Evolutionary conservation across 768 basidiomycete genomes (phyloP).

Genomic region (Chalciporus piperatus): DNA sequence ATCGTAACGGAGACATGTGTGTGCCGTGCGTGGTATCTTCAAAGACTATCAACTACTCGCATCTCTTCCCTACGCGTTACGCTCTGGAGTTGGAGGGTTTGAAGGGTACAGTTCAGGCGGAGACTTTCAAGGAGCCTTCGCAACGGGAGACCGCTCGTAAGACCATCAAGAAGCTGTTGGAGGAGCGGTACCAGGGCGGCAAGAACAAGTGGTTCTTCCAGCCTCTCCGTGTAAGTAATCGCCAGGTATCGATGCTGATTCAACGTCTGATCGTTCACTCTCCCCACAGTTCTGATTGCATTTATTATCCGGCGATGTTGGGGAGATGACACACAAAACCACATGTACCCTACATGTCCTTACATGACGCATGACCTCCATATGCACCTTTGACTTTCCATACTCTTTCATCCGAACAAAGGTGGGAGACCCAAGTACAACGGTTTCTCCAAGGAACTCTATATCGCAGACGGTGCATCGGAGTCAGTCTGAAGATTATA

Average conservation of each 20-base stretch:
- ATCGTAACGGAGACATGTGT: background rate
- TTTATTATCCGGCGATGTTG: conserved; percentile 10
- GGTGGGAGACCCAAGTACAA: background rate
- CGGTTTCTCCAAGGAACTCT: background rate
- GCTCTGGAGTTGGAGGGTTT: conserved; percentile 93
- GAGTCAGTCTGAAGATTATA: background rate
- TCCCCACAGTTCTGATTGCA: conserved; percentile 34
- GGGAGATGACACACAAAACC: conserved; percentile 32
- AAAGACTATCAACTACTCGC: conserved; percentile 96
- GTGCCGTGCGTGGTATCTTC: background rate
- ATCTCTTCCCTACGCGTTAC: conserved; percentile 99
- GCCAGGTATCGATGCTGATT: background rate
- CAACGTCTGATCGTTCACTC: conserved; percentile 3
- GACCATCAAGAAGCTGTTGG: conserved; percentile 91
- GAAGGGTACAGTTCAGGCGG: conserved; percentile 79
- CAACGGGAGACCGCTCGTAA: conserved; percentile 96
- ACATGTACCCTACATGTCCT: conserved; percentile 38
- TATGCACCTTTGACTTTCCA: conserved; percentile 14
- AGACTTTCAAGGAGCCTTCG: conserved; percentile 97
- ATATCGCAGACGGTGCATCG: too few species aligned
- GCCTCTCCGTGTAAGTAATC: conserved; percentile 63
- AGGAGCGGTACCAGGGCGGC: conserved; percentile 90
- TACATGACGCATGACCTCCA: conserved; percentile 24
- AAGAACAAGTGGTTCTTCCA: conserved; percentile 99
- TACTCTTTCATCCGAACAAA: background rate